These are phyloP conservation scores for Setaria viridis DNA, from an alignment of 202 grass and related monocot genomes.

Conservation along the genomic window DNA sequence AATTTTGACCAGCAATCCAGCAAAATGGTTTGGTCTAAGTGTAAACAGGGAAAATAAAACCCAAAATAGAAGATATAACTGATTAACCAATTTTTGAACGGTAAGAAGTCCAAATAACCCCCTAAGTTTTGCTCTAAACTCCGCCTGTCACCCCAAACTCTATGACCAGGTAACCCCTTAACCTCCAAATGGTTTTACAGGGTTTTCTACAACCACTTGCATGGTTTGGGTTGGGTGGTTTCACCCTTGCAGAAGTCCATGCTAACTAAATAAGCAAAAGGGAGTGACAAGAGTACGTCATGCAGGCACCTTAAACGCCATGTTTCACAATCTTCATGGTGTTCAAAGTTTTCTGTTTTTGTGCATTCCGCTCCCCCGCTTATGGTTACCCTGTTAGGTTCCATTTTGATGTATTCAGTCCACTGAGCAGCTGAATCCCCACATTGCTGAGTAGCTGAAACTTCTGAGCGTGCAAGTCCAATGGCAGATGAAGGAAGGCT, in stretches of 20 bases:
- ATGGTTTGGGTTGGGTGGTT: constrained; percentile 1
- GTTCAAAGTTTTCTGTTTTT: constrained; percentile 41
- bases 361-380: not conserved
- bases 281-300: not conserved
- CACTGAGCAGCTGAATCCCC: constrained; percentile 37
- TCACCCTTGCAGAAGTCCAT: not conserved
- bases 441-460: constrained; percentile 30
- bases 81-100: constrained; percentile 8
- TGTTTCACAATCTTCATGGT: constrained; percentile 60
- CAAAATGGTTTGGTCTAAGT: not conserved
- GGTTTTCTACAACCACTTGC: not conserved
- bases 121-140: not conserved
- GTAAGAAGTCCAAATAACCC: not conserved
- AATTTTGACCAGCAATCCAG: constrained; percentile 28
- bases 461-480: constrained; percentile 33
- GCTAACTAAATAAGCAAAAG: constrained; percentile 16
- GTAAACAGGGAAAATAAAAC: constrained; percentile 20
- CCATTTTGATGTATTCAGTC: constrained; percentile 47
- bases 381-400: constrained; percentile 28
- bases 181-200: not conserved
- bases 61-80: constrained; percentile 10
- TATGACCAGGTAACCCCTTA: not conserved
- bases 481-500: constrained; percentile 37
- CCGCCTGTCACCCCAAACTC: not conserved
- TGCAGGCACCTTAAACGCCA: constrained; percentile 69